Conservation (phyloP, 805 yeast genomes). For the Debaryomyces prosopidis region DNA sequence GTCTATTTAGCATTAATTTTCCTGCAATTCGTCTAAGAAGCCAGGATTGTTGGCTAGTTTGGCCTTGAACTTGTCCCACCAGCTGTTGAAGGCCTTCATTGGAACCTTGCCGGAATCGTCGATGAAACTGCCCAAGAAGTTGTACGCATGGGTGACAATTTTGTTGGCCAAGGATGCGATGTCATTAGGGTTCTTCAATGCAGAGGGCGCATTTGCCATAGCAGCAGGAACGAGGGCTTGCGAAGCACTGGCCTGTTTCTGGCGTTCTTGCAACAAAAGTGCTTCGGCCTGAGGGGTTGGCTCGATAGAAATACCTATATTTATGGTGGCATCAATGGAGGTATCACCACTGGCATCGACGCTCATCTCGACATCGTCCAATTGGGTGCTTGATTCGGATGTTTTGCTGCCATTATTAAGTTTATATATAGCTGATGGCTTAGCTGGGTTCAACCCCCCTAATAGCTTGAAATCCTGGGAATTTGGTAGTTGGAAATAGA, state of each 20-base stretch:
- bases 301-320: conserved; percentile 89
- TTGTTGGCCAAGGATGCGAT: conserved; percentile 72
- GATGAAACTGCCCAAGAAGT: conserved; percentile 84
- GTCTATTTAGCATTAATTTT: neutral
- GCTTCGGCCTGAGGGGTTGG: conserved; percentile 66
- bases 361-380: conserved; percentile 39
- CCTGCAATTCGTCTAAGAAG: conserved; percentile 55
- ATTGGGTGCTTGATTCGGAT: conserved; percentile 34
- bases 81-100: conserved; percentile 81
- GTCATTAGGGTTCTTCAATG: conserved; percentile 21
- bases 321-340: conserved; percentile 30
- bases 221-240: conserved; percentile 22
- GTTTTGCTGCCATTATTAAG: conserved; percentile 48
- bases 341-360: conserved; percentile 32
- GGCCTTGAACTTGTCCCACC: conserved; percentile 92
- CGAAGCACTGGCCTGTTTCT: conserved; percentile 15
- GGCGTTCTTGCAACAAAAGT: conserved; percentile 49
- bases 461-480: conserved; percentile 61
- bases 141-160: conserved; percentile 90
- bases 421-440: conserved; percentile 91
- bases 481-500: conserved; percentile 81
- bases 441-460: conserved; percentile 60
- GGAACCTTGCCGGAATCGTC: conserved; percentile 80
- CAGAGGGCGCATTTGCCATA: conserved; percentile 17
- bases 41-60: conserved; percentile 79